These are phyloP conservation scores for Solanum megistacrolobum DNA, from an alignment of 257 asterid species.

Conservation along the genomic window DNA sequence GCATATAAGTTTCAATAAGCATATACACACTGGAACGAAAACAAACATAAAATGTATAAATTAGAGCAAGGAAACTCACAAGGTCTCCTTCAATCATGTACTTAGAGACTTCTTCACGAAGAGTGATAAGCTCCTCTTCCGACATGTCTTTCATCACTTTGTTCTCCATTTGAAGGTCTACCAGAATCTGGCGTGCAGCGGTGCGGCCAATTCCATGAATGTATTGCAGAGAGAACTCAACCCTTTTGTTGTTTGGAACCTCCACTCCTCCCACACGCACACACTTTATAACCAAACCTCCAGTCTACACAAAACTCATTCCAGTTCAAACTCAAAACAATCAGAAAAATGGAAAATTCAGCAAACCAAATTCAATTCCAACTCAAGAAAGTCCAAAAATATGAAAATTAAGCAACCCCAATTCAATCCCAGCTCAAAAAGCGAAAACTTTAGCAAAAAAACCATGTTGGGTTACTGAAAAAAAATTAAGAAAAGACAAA, in stretches of 20 bases:
- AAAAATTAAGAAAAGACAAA: neutral
- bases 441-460: neutral
- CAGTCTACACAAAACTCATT: constrained; percentile 30
- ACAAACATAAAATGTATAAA: neutral
- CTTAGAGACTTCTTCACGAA: constrained; percentile 90
- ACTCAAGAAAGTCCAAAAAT: neutral
- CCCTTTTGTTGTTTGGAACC: constrained; percentile 89
- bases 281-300: constrained; percentile 65
- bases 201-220: constrained; percentile 95
- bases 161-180: constrained; percentile 65
- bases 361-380: neutral
- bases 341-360: neutral
- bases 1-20: neutral
- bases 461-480: neutral
- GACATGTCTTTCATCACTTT: constrained; percentile 73
- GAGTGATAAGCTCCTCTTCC: constrained; percentile 78
- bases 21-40: neutral
- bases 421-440: neutral
- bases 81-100: constrained; percentile 96
- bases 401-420: neutral
- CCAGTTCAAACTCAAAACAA: neutral
- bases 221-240: constrained; percentile 85
- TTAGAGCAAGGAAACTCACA: constrained; percentile 24
- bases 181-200: constrained; percentile 47
- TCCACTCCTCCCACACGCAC: constrained; percentile 99